A percentile compares a stretch with the other conserved stretches of the same genome.
These are phyloP conservation scores for Aphanomyces invadans DNA, from an alignment of 352 stramenopile genomes.

Conservation along the genomic window DNA sequence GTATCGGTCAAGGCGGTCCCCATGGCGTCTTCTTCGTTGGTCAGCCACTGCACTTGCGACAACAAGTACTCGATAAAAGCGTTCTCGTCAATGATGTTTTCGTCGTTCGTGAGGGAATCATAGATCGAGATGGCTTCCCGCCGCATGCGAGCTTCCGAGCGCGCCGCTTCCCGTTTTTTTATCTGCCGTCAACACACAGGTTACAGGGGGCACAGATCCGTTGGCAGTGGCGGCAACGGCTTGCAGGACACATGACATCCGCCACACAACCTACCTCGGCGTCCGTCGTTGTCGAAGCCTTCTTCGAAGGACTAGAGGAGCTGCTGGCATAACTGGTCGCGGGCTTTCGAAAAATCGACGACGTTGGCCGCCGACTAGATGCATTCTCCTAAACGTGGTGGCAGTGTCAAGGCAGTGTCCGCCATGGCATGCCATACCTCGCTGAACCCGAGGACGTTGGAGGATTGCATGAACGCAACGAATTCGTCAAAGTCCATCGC, in stretches of 20 bases:
- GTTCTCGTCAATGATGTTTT: slow-evolving; percentile 22
- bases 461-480: neutral
- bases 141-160: neutral
- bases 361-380: neutral
- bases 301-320: too few relatives aligned
- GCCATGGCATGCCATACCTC: neutral
- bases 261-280: too few relatives aligned
- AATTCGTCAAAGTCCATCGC: slow-evolving; percentile 22
- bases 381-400: neutral
- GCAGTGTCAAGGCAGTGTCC: neutral
- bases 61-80: slow-evolving; percentile 13
- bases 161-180: neutral
- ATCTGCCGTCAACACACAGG: too few relatives aligned
- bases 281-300: too few relatives aligned
- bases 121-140: slow-evolving; percentile 8
- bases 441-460: neutral
- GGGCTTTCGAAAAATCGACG: neutral
- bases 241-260: too few relatives aligned
- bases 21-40: neutral
- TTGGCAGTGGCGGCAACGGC: too few relatives aligned
- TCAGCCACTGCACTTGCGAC: slow-evolving; percentile 2
- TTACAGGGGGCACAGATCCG: too few relatives aligned
- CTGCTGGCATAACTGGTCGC: too few relatives aligned
- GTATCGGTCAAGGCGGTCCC: too few relatives aligned
- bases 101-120: slow-evolving; percentile 12